Conservation (phyloP, 2,329 filamentous ascomycete species). For the Nemania serpens region DNA sequence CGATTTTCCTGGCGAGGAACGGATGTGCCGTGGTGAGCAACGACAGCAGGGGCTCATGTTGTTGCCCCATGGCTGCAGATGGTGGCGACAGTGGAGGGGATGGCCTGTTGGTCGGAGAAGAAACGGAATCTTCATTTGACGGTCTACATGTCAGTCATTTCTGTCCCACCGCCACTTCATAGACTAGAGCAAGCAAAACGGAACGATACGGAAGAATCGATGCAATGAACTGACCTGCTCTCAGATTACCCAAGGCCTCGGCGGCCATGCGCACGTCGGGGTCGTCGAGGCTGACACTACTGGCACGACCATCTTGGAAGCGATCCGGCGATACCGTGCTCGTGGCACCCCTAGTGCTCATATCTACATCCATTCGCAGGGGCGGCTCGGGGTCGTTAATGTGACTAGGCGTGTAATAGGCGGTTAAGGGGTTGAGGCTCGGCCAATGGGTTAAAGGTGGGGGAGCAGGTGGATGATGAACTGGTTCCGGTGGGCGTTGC, state of each 20-base stretch:
- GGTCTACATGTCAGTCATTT: constrained; percentile 23
- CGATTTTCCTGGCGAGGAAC: constrained; percentile 81
- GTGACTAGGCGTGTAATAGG: constrained; percentile 53
- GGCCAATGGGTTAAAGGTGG: constrained; percentile 49
- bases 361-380: constrained; percentile 55
- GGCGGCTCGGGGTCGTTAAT: constrained; percentile 51
- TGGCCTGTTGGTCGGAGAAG: constrained; percentile 60
- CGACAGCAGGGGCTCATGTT: constrained; percentile 80
- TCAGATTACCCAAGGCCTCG: constrained; percentile 74
- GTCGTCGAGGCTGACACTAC: constrained; percentile 65
- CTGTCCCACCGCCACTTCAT: constrained; percentile 9
- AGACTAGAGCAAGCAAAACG: not conserved
- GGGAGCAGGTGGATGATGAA: constrained; percentile 36
- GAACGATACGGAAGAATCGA: too few relatives aligned
- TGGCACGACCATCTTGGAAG: constrained; percentile 50
- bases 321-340: constrained; percentile 53
- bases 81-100: constrained; percentile 48
- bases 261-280: constrained; percentile 72
- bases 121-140: constrained; percentile 63
- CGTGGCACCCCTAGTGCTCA: constrained; percentile 46
- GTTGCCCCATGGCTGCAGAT: constrained; percentile 48
- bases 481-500: constrained; percentile 35
- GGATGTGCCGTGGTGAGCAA: constrained; percentile 89
- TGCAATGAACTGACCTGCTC: constrained; percentile 63
- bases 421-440: constrained; percentile 54